Evolutionary conservation across 23 red algal genomes (phyloP), one percentile per base, ranked within the genome.

Genomic region (Gracilaria gracilis): DNA sequence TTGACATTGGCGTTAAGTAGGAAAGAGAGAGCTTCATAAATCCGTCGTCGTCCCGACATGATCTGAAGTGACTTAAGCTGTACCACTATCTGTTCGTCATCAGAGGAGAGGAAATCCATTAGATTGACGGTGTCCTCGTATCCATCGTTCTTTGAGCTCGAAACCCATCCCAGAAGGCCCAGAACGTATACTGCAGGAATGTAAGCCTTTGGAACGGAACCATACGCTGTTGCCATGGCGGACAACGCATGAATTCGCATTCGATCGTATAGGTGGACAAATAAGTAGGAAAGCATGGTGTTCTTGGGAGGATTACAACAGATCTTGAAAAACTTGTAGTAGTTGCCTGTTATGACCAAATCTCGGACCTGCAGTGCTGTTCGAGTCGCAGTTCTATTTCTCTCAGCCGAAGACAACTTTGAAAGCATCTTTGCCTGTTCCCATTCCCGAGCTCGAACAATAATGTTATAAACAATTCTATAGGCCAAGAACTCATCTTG

Each of bases 401-500:
- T 67, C 61, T 92, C 89, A 34, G 38, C 67, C 27, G 39, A 67
- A 15, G 80, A 39, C 81, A 84, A 64, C 29, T 57, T 62, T 0
- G 80, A 40, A 23, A 92, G 57, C 54, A 92, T 84, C 32, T 84
- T 73, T 0, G 54, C 66, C 49, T 92, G 89, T 48, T 92, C 89
- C 80, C 89, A 84, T 84, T 83, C 64, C 0, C 42, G 51, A 51
- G 89, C 89, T 31, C 61, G 58, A 4, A 84, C 80, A 28, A 92
- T 51, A 19, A 84, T 49, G 59, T 92, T 92, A 65, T 92, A 92
- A 9, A 84, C 49, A 46, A 92, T 92, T 37, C 89, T 57, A 65
- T 92, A 92, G 17, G 61, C 62, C 11, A 69, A 67, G 57, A 92
- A 92, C 39, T 92, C 89, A 76, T 92, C 89, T 31, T 76, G 79